Percentiles rank a stretch among this genome's conserved stretches.
Evolutionary conservation across 2,329 filamentous ascomycete species (phyloP).

Genomic region (Monilinia vaccinii-corymbosi): DNA sequence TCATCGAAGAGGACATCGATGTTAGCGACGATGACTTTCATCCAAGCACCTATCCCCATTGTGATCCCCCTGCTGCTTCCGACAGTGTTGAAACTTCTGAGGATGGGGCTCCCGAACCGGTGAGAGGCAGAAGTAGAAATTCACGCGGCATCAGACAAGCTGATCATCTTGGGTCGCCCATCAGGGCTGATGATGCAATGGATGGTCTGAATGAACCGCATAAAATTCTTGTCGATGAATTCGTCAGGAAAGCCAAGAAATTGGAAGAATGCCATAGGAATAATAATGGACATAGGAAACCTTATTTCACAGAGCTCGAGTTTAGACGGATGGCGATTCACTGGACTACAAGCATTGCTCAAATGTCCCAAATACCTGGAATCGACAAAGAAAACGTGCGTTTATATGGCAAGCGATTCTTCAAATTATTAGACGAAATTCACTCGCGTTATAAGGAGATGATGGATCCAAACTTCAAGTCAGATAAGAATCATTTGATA

Average conservation of each 20-base stretch:
- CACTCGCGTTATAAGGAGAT: conserved; percentile 41
- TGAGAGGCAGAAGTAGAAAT: conserved; percentile 29
- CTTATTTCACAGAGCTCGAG: conserved; percentile 59
- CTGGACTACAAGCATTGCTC: conserved; percentile 51
- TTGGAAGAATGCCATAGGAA: conserved; percentile 51
- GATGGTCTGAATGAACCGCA: conserved; percentile 50
- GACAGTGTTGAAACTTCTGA: conserved; percentile 29
- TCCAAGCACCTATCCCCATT: conserved; percentile 27
- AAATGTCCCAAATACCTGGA: conserved; percentile 54
- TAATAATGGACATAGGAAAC: conserved; percentile 44
- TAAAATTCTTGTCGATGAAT: conserved; percentile 52
- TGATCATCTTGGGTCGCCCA: conserved; percentile 44
- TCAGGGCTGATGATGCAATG: conserved; percentile 46
- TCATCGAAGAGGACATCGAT: conserved; percentile 3
- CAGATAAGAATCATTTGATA: conserved; percentile 31
- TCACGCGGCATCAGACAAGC: conserved; percentile 8
- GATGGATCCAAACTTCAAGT: conserved; percentile 30
- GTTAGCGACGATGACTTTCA: conserved; percentile 1
- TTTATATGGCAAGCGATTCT: conserved; percentile 50
- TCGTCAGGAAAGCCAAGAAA: conserved; percentile 52
- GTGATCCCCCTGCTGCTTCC: conserved; percentile 41
- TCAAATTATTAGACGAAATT: conserved; percentile 46
- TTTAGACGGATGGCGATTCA: conserved; percentile 65
- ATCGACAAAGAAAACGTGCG: conserved; percentile 55
- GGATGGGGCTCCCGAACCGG: conserved; percentile 27